Conservation (phyloP, 2,329 filamentous ascomycete genomes). For the Blastomyces emzantsi region DNA sequence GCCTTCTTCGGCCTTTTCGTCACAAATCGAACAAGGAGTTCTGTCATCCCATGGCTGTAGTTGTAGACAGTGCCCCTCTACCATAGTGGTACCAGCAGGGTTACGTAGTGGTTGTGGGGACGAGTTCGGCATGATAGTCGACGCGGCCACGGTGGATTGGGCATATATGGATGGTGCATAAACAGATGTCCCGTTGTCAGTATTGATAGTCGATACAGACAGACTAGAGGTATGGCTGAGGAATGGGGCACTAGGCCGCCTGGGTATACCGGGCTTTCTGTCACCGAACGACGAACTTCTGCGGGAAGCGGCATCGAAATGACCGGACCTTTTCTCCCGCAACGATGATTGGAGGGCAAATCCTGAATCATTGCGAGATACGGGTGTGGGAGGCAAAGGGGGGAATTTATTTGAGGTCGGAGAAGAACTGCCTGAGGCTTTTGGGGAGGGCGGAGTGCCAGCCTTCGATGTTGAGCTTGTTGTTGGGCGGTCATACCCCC, state of each 20-base stretch:
- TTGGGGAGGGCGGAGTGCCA: constrained; percentile 49
- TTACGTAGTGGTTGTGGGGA: constrained; percentile 22
- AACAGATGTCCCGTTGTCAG: constrained; percentile 22
- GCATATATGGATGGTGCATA: constrained; percentile 44
- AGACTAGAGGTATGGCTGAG: constrained; percentile 48
- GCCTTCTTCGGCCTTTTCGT: constrained; percentile 51
- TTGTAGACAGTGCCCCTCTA: constrained; percentile 43
- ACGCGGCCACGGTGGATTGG: constrained; percentile 43
- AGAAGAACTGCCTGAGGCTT: constrained; percentile 41
- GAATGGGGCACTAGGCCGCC: constrained; percentile 62
- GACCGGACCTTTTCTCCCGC: constrained; percentile 86
- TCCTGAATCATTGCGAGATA: constrained; percentile 86
- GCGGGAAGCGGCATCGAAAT: constrained; percentile 73
- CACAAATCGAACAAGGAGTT: constrained; percentile 40
- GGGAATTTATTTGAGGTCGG: constrained; percentile 73
- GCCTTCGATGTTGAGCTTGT: constrained; percentile 53
- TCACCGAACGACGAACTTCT: constrained; percentile 91
- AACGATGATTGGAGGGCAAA: constrained; percentile 78
- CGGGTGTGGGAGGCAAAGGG: constrained; percentile 62
- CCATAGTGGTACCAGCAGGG: constrained; percentile 28
- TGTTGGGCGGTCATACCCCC: constrained; percentile 59
- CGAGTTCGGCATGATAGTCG: constrained; percentile 41
- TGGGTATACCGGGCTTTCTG: constrained; percentile 47
- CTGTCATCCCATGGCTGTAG: constrained; percentile 38
- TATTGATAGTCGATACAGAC: constrained; percentile 39